Conservation (phyloP, 2,329 filamentous ascomycete genomes). For the Fonsecaea multimorphosa region DNA sequence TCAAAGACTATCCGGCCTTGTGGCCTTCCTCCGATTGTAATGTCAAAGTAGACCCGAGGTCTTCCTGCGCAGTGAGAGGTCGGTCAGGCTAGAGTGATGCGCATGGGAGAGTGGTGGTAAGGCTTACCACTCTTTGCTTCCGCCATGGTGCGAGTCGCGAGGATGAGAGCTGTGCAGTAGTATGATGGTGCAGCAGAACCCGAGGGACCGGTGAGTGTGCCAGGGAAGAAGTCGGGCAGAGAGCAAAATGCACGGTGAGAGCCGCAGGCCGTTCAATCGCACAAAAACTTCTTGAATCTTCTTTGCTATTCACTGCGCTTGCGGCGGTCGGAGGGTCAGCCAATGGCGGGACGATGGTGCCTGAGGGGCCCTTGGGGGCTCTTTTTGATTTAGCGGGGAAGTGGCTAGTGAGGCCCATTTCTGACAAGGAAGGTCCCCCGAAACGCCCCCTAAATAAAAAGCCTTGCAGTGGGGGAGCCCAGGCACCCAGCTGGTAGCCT, state of each 20-base stretch:
- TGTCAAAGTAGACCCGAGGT: conserved; percentile 90
- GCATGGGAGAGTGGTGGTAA: conserved; percentile 1
- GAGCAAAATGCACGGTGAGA: conserved; percentile 2
- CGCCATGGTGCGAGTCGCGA: conserved; percentile 20
- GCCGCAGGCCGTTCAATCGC: conserved; percentile 12
- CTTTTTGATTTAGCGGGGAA: conserved; percentile 13
- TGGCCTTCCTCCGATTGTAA: conserved; percentile 75
- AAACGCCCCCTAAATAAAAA: not conserved
- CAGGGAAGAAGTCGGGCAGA: not conserved
- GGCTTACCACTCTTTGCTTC: conserved; percentile 32
- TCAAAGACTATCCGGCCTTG: conserved; percentile 85
- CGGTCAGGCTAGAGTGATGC: conserved; percentile 13
- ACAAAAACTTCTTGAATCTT: conserved; percentile 37
- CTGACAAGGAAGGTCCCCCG: conserved; percentile 20
- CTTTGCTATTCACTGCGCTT: conserved; percentile 19
- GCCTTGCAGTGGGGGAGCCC: not conserved
- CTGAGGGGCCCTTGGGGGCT: conserved; percentile 7
- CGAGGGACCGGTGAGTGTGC: not conserved
- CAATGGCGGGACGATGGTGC: conserved; percentile 28
- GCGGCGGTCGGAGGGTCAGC: conserved; percentile 17
- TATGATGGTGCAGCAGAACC: not conserved
- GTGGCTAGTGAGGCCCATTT: not conserved
- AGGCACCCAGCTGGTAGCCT: not conserved
- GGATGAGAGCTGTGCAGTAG: not conserved
- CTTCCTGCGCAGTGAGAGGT: conserved; percentile 58